phyloP scores from a whole-genome alignment of 257 asterid species.

The Oldenlandia corymbosa region DNA sequence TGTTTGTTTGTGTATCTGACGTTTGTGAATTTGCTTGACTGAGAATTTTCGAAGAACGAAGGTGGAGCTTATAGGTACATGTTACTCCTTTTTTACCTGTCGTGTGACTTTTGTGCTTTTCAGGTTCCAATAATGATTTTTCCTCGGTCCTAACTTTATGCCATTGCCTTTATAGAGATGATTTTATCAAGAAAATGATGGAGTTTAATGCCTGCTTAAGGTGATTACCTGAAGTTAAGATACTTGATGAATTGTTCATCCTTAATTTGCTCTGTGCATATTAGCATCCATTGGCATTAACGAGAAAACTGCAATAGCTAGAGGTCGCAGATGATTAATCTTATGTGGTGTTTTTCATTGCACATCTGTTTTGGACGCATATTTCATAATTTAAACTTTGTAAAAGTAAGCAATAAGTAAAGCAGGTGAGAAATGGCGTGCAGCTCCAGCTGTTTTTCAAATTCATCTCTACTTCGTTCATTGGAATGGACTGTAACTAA shows the following conservation, averaged over 20 bases:
- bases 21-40: constrained; percentile 19
- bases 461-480: neutral
- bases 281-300: neutral
- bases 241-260: neutral
- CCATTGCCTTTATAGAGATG: constrained; percentile 51
- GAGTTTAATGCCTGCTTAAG: constrained; percentile 63
- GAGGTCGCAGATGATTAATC: neutral
- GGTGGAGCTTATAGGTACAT: constrained; percentile 48
- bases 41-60: constrained; percentile 39
- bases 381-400: neutral
- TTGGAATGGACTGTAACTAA: neutral
- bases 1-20: neutral
- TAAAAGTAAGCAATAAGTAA: neutral
- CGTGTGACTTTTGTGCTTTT: too few relatives aligned
- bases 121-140: neutral
- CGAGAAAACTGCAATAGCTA: neutral
- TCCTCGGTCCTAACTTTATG: neutral
- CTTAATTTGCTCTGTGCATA: neutral
- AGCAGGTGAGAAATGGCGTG: neutral
- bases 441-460: neutral
- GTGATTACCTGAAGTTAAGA: constrained; percentile 20
- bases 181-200: constrained; percentile 56
- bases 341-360: too few relatives aligned
- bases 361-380: neutral
- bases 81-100: neutral